These are phyloP conservation scores for Coemansia sp. DNA, from an alignment of 192 early-diverging fungal species.

Conservation along the genomic window DNA sequence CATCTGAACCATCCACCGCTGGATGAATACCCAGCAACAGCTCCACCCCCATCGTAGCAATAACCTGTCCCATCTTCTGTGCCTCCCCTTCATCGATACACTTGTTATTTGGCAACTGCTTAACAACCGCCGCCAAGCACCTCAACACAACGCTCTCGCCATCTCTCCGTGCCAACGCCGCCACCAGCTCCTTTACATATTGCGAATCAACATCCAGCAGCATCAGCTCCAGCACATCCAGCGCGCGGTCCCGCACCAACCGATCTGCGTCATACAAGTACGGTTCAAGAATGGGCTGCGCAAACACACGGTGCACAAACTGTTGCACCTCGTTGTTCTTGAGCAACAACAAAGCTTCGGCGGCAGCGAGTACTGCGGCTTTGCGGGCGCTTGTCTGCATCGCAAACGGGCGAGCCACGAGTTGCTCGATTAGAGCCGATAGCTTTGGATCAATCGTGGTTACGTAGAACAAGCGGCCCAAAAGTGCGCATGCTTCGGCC, in stretches of 20 bases:
- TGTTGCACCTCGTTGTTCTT: background rate
- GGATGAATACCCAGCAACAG: background rate
- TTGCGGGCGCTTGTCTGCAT: background rate
- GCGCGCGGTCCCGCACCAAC: slow-evolving; percentile 38
- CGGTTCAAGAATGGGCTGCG: slow-evolving; percentile 5
- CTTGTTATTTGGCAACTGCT: slow-evolving; percentile 8
- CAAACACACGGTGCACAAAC: slow-evolving; percentile 2
- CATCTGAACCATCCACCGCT: background rate
- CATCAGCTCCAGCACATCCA: slow-evolving; percentile 36
- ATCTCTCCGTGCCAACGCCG: background rate
- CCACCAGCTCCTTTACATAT: background rate
- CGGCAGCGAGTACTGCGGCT: slow-evolving; percentile 2
- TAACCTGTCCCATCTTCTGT: background rate
- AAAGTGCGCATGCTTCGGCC: slow-evolving; percentile 26
- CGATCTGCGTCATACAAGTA: slow-evolving; percentile 36
- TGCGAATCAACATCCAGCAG: slow-evolving; percentile 1
- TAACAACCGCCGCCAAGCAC: slow-evolving; percentile 28
- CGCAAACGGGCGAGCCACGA: background rate
- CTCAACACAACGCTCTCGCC: slow-evolving; percentile 19
- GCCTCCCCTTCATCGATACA: background rate
- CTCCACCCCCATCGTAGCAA: background rate
- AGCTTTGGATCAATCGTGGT: slow-evolving; percentile 11
- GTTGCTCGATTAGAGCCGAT: slow-evolving; percentile 4
- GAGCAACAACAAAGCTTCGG: background rate
- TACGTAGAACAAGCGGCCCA: slow-evolving; percentile 17